Evolutionary conservation across 768 basidiomycete genomes (phyloP).

Genomic region (Panaeolus cyanescens): DNA sequence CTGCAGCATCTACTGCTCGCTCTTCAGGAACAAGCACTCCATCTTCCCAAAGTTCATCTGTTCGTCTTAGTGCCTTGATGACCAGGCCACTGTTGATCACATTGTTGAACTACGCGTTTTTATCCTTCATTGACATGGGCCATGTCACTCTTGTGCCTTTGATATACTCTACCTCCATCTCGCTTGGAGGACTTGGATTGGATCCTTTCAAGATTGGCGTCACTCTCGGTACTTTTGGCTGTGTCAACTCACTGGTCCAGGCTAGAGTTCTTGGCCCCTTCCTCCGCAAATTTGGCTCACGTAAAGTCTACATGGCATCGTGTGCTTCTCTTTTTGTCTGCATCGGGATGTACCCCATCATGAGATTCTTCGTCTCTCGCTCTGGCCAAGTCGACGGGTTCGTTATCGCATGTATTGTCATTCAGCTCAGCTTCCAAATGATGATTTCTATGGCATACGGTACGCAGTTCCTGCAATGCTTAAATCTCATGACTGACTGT

Average conservation of each 20-base stretch:
- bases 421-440: constrained; percentile 33
- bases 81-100: constrained; percentile 31
- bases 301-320: constrained; percentile 45
- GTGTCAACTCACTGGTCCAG: constrained; percentile 57
- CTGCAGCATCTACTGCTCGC: background rate
- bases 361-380: constrained; percentile 32
- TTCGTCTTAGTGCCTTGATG: constrained; percentile 25
- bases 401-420: constrained; percentile 30
- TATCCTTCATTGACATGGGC: constrained; percentile 40
- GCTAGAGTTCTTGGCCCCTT: constrained; percentile 50
- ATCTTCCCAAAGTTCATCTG: constrained; percentile 1
- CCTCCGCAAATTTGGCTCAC: constrained; percentile 56
- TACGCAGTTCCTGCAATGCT: constrained; percentile 20
- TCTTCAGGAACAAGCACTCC: constrained; percentile 14
- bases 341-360: constrained; percentile 34
- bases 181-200: constrained; percentile 67
- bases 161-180: constrained; percentile 58
- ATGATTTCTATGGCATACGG: constrained; percentile 35
- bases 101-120: constrained; percentile 32
- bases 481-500: constrained; percentile 4
- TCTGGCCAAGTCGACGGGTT: constrained; percentile 33
- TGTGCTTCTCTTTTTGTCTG: constrained; percentile 24
- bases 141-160: constrained; percentile 39
- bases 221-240: constrained; percentile 31
- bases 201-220: constrained; percentile 64